phyloP scores from a whole-genome alignment of 768 basidiomycete species.

The Strobilomyces confusus region DNA sequence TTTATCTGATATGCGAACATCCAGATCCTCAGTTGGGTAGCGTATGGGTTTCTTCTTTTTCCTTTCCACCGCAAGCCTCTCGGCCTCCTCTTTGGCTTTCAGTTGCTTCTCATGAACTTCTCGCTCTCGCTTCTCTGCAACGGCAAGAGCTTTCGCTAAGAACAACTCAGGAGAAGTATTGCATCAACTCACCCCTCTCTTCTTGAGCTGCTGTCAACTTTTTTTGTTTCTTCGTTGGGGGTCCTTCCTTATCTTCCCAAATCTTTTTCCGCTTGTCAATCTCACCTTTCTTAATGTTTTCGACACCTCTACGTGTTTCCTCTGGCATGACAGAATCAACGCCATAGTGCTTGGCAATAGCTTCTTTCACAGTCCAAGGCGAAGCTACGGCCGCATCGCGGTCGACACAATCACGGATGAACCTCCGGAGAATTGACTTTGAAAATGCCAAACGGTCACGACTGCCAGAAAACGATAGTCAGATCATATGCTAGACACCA shows the following conservation, averaged over 20 bases:
- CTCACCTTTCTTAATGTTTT: constrained; percentile 78
- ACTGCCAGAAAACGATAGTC: constrained; percentile 37
- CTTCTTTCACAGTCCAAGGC: constrained; percentile 91
- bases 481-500: not conserved
- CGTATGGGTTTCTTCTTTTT: constrained; percentile 88
- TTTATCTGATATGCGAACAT: constrained; percentile 73
- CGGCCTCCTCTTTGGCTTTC: constrained; percentile 65
- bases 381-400: constrained; percentile 89
- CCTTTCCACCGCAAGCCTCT: constrained; percentile 68
- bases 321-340: constrained; percentile 85
- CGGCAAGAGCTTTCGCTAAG: constrained; percentile 29
- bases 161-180: constrained; percentile 3
- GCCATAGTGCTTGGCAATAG: constrained; percentile 80
- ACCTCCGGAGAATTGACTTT: constrained; percentile 93
- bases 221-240: constrained; percentile 77
- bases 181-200: constrained; percentile 54
- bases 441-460: constrained; percentile 95
- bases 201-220: constrained; percentile 71
- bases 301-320: constrained; percentile 73
- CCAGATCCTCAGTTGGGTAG: constrained; percentile 91
- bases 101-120: constrained; percentile 66
- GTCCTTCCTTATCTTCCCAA: constrained; percentile 85
- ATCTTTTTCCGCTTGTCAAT: constrained; percentile 91
- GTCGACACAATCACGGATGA: constrained; percentile 93
- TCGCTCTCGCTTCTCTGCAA: constrained; percentile 62